Evolutionary conservation across 257 asterid genomes (phyloP).

Genomic region (Paulownia fortunei): DNA sequence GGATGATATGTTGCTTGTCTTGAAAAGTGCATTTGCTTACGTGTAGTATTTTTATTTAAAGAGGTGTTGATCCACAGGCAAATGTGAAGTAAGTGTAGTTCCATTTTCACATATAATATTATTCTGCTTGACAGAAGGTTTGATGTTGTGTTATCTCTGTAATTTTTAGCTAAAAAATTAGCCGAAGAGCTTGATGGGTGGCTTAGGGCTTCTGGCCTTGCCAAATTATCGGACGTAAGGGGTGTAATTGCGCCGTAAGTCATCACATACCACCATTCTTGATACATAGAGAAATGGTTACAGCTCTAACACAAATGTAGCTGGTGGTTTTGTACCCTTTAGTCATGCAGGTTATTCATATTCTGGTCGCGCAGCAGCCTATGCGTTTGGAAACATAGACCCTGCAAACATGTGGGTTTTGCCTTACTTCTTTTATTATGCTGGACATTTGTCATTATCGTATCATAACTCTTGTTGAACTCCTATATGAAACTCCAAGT

Average conservation of each 20-base stretch:
- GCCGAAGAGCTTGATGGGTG: slow-evolving; percentile 89
- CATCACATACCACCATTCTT: slow-evolving; percentile 19
- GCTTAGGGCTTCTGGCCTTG: slow-evolving; percentile 71
- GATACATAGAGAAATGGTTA: neutral
- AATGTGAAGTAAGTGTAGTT: neutral
- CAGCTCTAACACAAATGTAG: slow-evolving; percentile 25
- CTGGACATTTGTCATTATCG: neutral
- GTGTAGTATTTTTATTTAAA: neutral
- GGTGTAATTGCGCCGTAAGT: slow-evolving; percentile 99
- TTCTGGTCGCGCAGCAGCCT: slow-evolving; percentile 98
- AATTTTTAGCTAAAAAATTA: slow-evolving; percentile 60
- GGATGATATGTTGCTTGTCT: slow-evolving; percentile 11
- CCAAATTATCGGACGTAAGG: slow-evolving; percentile 76
- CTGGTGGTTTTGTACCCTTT: slow-evolving; percentile 39
- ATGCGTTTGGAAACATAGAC: slow-evolving; percentile 93
- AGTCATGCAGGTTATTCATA: slow-evolving; percentile 99
- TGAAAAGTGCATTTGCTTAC: neutral
- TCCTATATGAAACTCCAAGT: neutral
- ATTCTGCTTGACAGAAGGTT: neutral
- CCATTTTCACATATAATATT: neutral
- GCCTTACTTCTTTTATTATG: neutral
- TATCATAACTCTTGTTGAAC: neutral
- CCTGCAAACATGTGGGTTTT: slow-evolving; percentile 72
- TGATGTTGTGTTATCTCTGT: slow-evolving; percentile 31
- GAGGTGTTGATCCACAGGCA: slow-evolving; percentile 6